Conservation (phyloP, 139 green algal genomes). For the Coelastrella sp. region DNA sequence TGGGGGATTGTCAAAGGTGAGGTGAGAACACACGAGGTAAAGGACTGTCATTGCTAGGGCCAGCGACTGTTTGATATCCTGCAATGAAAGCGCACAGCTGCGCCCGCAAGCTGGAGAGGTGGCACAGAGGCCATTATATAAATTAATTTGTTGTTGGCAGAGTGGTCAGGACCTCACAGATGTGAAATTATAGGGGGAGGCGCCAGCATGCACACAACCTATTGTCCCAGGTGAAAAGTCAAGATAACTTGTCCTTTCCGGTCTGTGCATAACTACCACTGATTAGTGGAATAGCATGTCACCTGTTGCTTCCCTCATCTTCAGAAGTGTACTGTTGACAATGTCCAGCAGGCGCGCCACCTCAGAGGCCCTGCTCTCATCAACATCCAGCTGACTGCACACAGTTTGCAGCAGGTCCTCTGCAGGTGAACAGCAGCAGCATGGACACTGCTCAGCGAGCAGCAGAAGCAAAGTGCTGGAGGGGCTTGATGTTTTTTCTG, state of each 20-base stretch:
- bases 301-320: slow-evolving; percentile 10
- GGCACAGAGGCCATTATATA: too few relatives aligned
- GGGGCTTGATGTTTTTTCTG: neutral
- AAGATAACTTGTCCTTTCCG: too few relatives aligned
- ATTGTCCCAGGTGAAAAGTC: too few relatives aligned
- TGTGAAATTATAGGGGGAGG: neutral
- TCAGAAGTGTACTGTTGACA: neutral
- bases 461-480: neutral
- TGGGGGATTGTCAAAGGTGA: too few relatives aligned
- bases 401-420: slow-evolving; percentile 31
- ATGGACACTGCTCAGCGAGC: neutral
- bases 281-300: neutral
- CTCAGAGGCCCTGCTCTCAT: slow-evolving; percentile 28
- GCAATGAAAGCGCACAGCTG: too few relatives aligned
- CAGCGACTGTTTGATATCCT: too few relatives aligned
- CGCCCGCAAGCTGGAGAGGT: too few relatives aligned
- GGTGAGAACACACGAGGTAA: too few relatives aligned
- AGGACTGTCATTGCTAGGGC: too few relatives aligned
- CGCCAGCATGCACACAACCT: neutral
- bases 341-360: slow-evolving; percentile 32
- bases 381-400: slow-evolving; percentile 44
- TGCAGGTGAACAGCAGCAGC: neutral
- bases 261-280: neutral
- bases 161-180: neutral
- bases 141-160: too few relatives aligned